Evolutionary conservation across 2,329 filamentous ascomycete species (phyloP), one percentile per base, ranked within the genome.

Genomic region (Pseudonectria foliicola): DNA sequence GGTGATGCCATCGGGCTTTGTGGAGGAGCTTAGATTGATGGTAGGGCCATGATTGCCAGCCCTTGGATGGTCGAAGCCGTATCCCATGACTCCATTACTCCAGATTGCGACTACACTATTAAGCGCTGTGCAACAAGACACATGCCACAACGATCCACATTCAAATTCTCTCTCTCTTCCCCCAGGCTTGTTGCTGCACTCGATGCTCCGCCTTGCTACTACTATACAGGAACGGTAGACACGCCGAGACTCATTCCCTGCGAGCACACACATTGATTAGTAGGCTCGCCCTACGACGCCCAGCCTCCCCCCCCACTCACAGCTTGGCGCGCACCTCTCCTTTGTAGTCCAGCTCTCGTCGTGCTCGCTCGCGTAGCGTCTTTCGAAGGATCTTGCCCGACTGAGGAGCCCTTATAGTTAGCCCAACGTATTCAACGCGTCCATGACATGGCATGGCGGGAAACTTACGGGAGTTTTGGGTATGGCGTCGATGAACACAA

Each of bases 351-450:
- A 73, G 64, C 52, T 80, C 75, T 38, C 61, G 58, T 34, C 66
- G 63, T 13, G 77, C 79, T 45, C 66, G 62, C 3, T 82, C 77
- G 37, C 75, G 64, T 27, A 83, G 61, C 3, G 66, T 42, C 48
- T 74, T 80, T 31, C 80, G 64, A 38, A 83, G 52, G 35, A 84
- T 82, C 61, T 84, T 84, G 10, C 80, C 80, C 5, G 77, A 81
- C 71, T 75, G 33, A n/a, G 31, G 6, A 23, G 12, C 15, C 36
- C 31, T 52, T 34, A 50, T 45, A 14, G 25, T 38, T 24, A 21
- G 18, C 18, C 8, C n/a, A n/a, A n/a, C n/a, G n/a, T n/a, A n/a
- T n/a, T n/a, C n/a, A n/a, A n/a, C n/a, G n/a, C n/a, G n/a, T n/a
- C n/a, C n/a, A n/a, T n/a, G n/a, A n/a, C n/a, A n/a, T n/a, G n/a